Base-by-base conservation (phyloP, 768 basidiomycete species). In the Phanerodontia chrysosporium region DNA sequence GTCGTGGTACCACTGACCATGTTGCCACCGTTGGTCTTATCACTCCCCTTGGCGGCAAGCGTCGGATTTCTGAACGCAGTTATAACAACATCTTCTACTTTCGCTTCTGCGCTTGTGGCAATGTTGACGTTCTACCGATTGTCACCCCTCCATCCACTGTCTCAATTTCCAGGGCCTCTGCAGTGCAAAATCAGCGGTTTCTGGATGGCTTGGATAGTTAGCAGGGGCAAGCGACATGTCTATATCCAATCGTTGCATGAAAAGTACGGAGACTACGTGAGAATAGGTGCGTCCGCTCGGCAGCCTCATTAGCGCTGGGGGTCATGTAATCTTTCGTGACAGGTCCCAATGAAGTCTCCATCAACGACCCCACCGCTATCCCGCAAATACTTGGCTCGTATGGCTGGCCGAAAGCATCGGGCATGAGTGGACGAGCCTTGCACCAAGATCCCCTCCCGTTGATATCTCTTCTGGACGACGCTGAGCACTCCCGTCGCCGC, bases 111-210 rank as follows among this genome's bases (percentile, higher is more conserved):
- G 10, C 58, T 59, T 3, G 5, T 57, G 1, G 13, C 39, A 12
- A 59, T 58, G 1, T 51, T 62, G 22, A 18, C 67, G n/a, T 32
- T 61, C 10, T 83, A 84, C 65, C 78, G 82, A n/a, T 57, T 82
- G 5, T 82, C 82, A 5, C 80, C 81, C 1, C 76, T 77, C 68
- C 83, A 84, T 66, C 80, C 82, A 5, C 71, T 84, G 5, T 76
- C 79, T 16, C 65, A 70, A 46, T 82, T 78, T 62, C 81, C 80
- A 24, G 83, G 82, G 16, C 83, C 82, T 1, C 12, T 77, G 0
- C 53, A 77, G 3, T 73, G 72, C 66, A 80, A 72, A 51, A 28
- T 80, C 22, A 73, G 77, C 12, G 78, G 79, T 54, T 65, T 80
- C 16, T 72, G 70, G 60, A 67, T 74, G 22, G 74, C 74, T 1